These are phyloP conservation scores for Rhodomyrtus tomentosa DNA, from an alignment of 345 rosid species.

Conservation along the genomic window DNA sequence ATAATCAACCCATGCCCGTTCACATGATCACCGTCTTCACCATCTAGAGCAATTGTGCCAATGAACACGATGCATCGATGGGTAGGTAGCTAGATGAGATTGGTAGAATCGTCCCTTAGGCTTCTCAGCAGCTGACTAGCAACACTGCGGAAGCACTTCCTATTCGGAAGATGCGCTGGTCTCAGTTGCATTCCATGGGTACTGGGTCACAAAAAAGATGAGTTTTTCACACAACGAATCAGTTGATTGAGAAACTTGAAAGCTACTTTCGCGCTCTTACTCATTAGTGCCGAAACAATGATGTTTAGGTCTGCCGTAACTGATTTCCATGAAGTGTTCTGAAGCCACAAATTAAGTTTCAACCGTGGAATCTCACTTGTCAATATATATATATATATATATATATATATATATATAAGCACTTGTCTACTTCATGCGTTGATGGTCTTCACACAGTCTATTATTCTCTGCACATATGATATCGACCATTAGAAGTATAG, in stretches of 20 bases:
- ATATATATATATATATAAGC: background rate
- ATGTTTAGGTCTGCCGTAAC: background rate
- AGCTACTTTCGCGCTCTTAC: background rate
- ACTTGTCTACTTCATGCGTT: background rate
- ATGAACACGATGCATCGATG: background rate
- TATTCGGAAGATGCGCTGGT: background rate
- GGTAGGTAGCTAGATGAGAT: background rate
- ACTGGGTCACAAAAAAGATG: background rate
- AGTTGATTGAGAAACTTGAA: background rate
- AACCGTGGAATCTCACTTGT: no score
- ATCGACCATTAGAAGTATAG: background rate
- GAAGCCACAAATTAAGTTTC: no score
- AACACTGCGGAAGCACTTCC: background rate
- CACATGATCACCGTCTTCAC: no score
- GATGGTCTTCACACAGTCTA: background rate
- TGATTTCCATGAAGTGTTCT: background rate
- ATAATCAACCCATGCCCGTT: background rate
- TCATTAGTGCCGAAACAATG: background rate
- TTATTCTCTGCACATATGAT: background rate
- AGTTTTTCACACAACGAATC: background rate
- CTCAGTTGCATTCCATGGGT: background rate
- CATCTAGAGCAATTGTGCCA: background rate
- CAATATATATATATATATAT: no score
- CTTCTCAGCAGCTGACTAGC: background rate
- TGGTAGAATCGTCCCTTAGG: background rate